A percentile compares a stretch with the other conserved stretches of the same genome.
These are phyloP conservation scores for Xylaria scruposa DNA, from an alignment of 495 filamentous ascomycete species.

Conservation along the genomic window DNA sequence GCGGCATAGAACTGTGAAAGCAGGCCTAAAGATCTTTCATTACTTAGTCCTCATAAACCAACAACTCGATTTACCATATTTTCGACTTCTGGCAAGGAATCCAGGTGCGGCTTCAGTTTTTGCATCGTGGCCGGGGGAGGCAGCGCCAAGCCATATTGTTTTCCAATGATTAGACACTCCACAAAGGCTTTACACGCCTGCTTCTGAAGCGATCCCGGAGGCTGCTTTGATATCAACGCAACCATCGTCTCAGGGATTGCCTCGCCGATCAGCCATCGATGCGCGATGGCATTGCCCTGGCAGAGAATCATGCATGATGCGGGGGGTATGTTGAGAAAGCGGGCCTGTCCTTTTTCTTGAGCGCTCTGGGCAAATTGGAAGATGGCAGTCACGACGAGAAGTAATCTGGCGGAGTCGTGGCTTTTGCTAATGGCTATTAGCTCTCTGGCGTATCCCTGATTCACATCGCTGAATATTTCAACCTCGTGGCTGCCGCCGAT, in stretches of 20 bases:
- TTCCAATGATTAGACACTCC: conserved; percentile 34
- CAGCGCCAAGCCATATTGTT: conserved; percentile 37
- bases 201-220: background rate
- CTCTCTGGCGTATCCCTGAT: conserved; percentile 40
- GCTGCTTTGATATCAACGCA: conserved; percentile 5
- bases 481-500: conserved; percentile 41
- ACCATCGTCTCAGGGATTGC: background rate
- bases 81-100: background rate
- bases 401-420: background rate
- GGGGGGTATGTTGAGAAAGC: conserved; percentile 9
- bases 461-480: conserved; percentile 35
- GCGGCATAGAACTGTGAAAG: no score
- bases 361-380: background rate
- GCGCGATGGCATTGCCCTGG: background rate
- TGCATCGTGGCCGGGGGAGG: conserved; percentile 15
- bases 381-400: background rate
- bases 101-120: conserved; percentile 33
- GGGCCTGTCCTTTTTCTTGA: background rate
- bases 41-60: conserved; percentile 31
- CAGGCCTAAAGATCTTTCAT: no score
- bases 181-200: background rate
- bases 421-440: conserved; percentile 32
- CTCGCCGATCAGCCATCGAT: conserved; percentile 5
- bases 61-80: conserved; percentile 30
- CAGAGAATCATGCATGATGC: background rate